A percentile compares a stretch with the other conserved stretches of the same genome.
Conservation (phyloP, 768 basidiomycete genomes). For the Termitomyces sp. region DNA sequence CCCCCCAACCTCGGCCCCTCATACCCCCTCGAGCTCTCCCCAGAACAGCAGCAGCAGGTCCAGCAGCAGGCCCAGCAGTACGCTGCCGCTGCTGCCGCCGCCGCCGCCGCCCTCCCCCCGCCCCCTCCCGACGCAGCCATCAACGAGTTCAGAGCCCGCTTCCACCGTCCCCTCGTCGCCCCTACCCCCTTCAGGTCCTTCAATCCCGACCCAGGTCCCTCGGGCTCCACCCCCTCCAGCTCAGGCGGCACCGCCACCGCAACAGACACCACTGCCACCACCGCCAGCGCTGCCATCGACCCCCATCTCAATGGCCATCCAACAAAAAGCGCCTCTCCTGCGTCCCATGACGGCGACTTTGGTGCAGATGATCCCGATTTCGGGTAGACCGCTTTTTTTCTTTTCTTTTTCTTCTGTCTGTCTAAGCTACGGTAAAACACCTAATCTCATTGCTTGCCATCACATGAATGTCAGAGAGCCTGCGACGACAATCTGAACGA, state of each 20-base stretch:
- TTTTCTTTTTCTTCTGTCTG: too few relatives aligned
- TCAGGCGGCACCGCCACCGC: background rate
- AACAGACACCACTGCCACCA: background rate
- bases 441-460: too few relatives aligned
- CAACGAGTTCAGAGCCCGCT: constrained; percentile 62
- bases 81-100: constrained; percentile 17
- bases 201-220: constrained; percentile 8
- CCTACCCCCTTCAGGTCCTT: constrained; percentile 49
- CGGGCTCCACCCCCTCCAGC: background rate
- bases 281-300: constrained; percentile 27
- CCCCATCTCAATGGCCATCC: constrained; percentile 21
- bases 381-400: background rate
- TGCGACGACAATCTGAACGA: too few relatives aligned
- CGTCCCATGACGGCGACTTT: constrained; percentile 2
- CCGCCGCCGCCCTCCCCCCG: constrained; percentile 2
- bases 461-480: too few relatives aligned
- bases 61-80: constrained; percentile 9
- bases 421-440: too few relatives aligned
- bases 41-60: constrained; percentile 6
- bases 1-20: constrained; percentile 20
- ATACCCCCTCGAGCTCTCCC: constrained; percentile 21
- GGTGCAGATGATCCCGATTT: constrained; percentile 12
- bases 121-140: constrained; percentile 17
- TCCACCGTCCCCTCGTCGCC: constrained; percentile 53
- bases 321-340: constrained; percentile 6